Evolutionary conservation across 2,329 filamentous ascomycete species (phyloP), one percentile per base, ranked within the genome.

Genomic region (Claviceps maximensis): DNA sequence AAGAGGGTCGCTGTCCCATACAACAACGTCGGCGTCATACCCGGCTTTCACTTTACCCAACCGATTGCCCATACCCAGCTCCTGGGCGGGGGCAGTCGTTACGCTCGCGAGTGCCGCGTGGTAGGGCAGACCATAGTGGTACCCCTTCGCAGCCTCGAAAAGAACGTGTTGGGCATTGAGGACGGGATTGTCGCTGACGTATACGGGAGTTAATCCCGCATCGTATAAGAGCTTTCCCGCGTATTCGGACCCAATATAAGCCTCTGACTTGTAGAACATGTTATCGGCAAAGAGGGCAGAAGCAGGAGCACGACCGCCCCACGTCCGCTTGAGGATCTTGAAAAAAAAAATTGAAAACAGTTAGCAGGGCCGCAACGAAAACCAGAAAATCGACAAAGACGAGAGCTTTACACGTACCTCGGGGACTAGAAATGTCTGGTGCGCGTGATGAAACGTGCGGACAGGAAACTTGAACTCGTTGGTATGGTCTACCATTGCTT

Each of bases 181-280:
- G 0, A 85, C 82, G 0, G 83, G 83, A 61, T 86, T 87, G 61
- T 86, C 82, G 55, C 77, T 82, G n/a, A 86, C 82, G 57, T 84
- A 86, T 23, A 84, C 76, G 1, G 81, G 75, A 0, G 81, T 84
- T 33, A 87, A 71, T 27, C 79, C 82, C 53, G 78, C 74, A 23
- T 86, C 82, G 58, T 80, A 80, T 0, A 87, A 72, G 4, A 80
- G 73, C 62, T 84, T 85, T 27, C 82, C 83, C 1, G 83, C 82
- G 55, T 78, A 78, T 62, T 85, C 80, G 12, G 80, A 84, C 0
- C 76, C 83, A 4, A 78, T 70, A 58, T 83, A 84, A 0, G 82
- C 70, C 66, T 87, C 84, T 1, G 77, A 72, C 66, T 87, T 86
- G 73, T 86, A 87, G 63, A 78, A 84, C 79, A 85, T 85, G 62